Percentiles rank a stretch among this genome's conserved stretches.
Evolutionary conservation across 768 basidiomycete genomes (phyloP).

Genomic region (Lentinus tigrinus): DNA sequence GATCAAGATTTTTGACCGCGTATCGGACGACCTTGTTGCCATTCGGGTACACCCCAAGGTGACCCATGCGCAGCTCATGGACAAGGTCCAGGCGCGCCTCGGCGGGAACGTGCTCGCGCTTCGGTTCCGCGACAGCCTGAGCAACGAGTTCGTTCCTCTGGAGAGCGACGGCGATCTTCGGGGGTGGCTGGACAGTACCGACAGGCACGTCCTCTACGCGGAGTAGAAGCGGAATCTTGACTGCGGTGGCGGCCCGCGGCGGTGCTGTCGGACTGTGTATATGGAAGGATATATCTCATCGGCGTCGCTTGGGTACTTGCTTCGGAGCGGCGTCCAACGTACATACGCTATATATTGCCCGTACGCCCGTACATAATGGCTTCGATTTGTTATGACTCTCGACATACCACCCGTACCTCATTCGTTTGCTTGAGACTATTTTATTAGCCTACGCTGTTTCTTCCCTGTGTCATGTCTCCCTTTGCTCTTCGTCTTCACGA

Average conservation of each 20-base stretch:
- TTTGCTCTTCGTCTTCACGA: neutral
- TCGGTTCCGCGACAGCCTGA: constrained; percentile 75
- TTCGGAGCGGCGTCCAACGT: neutral
- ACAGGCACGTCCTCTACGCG: constrained; percentile 83
- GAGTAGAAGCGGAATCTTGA: constrained; percentile 41
- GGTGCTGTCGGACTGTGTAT: neutral
- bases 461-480: constrained; percentile 7
- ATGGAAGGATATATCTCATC: no score
- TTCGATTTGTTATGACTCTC: constrained; percentile 5
- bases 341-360: constrained; percentile 2
- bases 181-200: constrained; percentile 74
- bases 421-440: constrained; percentile 18
- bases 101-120: constrained; percentile 70
- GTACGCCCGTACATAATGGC: constrained; percentile 9
- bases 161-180: constrained; percentile 62
- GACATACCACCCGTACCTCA: constrained; percentile 1
- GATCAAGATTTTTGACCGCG: constrained; percentile 95
- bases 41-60: constrained; percentile 95
- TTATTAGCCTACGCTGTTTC: constrained; percentile 24
- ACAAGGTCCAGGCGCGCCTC: constrained; percentile 86
- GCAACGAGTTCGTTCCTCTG: constrained; percentile 62
- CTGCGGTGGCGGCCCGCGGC: neutral
- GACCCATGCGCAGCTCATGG: constrained; percentile 81
- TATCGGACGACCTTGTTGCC: constrained; percentile 93
- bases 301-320: neutral